Evolutionary conservation across 116 monocot genomes (phyloP).

Genomic region (Trichopus zeylanicus): DNA sequence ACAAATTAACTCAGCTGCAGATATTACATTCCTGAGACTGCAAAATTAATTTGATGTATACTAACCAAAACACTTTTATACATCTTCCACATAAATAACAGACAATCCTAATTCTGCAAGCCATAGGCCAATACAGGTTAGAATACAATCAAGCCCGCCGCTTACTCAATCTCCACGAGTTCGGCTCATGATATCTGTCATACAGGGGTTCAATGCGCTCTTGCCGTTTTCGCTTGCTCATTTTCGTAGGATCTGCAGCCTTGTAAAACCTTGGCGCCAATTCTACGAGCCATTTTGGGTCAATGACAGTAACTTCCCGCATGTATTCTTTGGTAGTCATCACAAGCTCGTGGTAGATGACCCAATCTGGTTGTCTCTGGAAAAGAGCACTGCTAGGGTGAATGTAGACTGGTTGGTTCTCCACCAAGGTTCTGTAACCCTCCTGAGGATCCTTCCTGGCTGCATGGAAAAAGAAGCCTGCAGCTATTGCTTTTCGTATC

Average conservation of each 20-base stretch:
- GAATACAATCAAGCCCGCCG: slow-evolving; percentile 54
- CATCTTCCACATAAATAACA: background rate
- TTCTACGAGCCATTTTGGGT: slow-evolving; percentile 90
- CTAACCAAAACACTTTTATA: too few species aligned
- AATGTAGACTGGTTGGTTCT: slow-evolving; percentile 94
- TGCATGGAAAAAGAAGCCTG: slow-evolving; percentile 87
- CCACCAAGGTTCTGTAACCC: slow-evolving; percentile 85
- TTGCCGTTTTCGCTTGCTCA: slow-evolving; percentile 91
- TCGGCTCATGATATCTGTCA: slow-evolving; percentile 94
- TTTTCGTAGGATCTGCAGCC: slow-evolving; percentile 77
- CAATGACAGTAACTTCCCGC: slow-evolving; percentile 85
- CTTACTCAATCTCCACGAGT: slow-evolving; percentile 89
- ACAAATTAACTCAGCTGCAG: too few species aligned
- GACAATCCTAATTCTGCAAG: too few species aligned
- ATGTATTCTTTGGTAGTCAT: slow-evolving; percentile 99
- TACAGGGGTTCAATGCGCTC: slow-evolving; percentile 87
- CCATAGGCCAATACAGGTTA: background rate
- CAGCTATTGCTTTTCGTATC: slow-evolving; percentile 81
- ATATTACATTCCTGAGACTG: background rate
- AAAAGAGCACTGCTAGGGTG: slow-evolving; percentile 90
- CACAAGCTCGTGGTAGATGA: slow-evolving; percentile 84
- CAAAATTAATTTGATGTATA: background rate
- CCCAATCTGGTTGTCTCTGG: slow-evolving; percentile 93
- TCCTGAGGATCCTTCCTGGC: slow-evolving; percentile 98
- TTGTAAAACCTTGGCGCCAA: slow-evolving; percentile 89